Percentiles rank a stretch among this genome's conserved stretches.
Evolutionary conservation across 371 early-diverging fungal species (phyloP).

Genomic region (Mucor circinelloides): DNA sequence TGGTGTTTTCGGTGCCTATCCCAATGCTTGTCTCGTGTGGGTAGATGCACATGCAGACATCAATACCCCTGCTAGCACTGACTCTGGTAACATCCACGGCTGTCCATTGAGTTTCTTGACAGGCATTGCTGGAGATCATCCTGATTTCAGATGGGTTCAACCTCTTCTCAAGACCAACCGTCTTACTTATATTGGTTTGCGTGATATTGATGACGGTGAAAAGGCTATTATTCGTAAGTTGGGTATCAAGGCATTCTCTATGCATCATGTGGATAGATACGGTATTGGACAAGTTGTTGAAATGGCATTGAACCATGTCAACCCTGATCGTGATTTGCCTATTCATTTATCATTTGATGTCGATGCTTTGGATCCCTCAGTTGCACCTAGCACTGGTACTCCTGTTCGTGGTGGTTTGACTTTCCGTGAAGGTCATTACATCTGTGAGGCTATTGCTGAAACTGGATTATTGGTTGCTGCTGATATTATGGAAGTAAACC

Average conservation of each 20-base stretch:
- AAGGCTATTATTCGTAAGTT: conserved; percentile 79
- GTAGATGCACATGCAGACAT: conserved; percentile 97
- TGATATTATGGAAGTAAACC: conserved; percentile 96
- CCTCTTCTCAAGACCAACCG: conserved; percentile 76
- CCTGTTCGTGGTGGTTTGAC: conserved; percentile 97
- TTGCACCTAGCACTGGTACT: conserved; percentile 94
- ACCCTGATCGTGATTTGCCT: conserved; percentile 78
- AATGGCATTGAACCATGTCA: conserved; percentile 91
- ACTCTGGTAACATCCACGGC: conserved; percentile 95
- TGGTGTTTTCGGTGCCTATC: conserved; percentile 79
- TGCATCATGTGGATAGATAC: conserved; percentile 96
- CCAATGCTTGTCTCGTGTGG: conserved; percentile 93
- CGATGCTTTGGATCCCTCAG: conserved; percentile 93
- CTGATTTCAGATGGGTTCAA: conserved; percentile 84
- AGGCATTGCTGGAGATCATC: conserved; percentile 75
- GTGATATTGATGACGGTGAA: conserved; percentile 91
- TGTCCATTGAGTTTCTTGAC: conserved; percentile 92
- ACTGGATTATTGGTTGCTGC: conserved; percentile 89
- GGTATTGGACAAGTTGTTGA: conserved; percentile 96
- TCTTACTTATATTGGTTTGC: conserved; percentile 94
- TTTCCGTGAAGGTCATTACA: conserved; percentile 88
- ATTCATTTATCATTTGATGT: conserved; percentile 95
- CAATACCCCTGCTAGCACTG: conserved; percentile 90
- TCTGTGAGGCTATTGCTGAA: conserved; percentile 89
- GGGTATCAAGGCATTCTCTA: conserved; percentile 91